These are phyloP conservation scores for Salvia miltiorrhiza DNA, from an alignment of 257 asterid genomes.

Conservation along the genomic window DNA sequence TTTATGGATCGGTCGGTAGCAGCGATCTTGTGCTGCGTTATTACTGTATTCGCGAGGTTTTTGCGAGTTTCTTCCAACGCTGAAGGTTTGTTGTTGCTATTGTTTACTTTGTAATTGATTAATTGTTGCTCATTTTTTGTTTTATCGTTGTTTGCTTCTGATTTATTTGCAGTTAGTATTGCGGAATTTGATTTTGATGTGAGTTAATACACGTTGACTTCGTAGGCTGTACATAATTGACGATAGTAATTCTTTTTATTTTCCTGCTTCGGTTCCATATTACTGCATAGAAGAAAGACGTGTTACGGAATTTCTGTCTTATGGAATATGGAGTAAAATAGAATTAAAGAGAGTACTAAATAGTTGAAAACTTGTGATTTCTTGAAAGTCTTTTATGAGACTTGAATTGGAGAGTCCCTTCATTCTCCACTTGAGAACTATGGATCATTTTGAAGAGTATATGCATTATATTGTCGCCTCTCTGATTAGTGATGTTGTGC, in stretches of 20 bases:
- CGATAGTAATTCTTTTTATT: background rate
- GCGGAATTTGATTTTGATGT: constrained; percentile 25
- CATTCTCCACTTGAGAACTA: background rate
- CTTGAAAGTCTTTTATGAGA: background rate
- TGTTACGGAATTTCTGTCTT: background rate
- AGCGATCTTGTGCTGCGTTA: constrained; percentile 46
- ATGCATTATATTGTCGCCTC: background rate
- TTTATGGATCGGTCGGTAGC: constrained; percentile 57
- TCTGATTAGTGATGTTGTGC: background rate
- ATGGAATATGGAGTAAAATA: background rate
- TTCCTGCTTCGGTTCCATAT: background rate
- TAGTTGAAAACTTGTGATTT: background rate
- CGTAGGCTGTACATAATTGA: constrained; percentile 8
- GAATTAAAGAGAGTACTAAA: background rate
- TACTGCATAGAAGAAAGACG: background rate
- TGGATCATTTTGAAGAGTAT: background rate
- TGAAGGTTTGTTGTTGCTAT: constrained; percentile 55
- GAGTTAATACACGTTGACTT: constrained; percentile 30
- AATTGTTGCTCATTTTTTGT: background rate
- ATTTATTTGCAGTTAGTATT: background rate
- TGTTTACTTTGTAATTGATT: background rate
- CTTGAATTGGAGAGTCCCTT: background rate
- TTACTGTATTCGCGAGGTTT: constrained; percentile 34
- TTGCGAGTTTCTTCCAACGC: constrained; percentile 60
- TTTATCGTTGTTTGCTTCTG: background rate